Percentiles rank a stretch among this genome's conserved stretches.
Evolutionary conservation across 257 asterid genomes (phyloP).

Genomic region (Craterostigma plantagineum): DNA sequence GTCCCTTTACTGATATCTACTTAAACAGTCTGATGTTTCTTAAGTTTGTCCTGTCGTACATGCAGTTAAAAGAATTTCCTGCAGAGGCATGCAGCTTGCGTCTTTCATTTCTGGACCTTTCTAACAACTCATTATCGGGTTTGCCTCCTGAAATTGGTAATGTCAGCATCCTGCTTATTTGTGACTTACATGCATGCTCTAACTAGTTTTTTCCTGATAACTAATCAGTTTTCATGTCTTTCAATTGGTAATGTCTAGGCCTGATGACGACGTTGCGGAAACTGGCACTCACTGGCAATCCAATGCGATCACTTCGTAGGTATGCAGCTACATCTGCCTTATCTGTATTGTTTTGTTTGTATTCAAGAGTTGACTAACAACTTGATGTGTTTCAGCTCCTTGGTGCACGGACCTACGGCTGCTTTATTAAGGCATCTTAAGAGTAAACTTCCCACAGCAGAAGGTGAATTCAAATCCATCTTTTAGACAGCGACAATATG

Average conservation of each 20-base stretch:
- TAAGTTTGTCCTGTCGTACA: conserved; percentile 9
- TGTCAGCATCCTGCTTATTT: conserved; percentile 23
- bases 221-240: not conserved
- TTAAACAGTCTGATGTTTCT: not conserved
- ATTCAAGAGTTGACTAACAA: conserved; percentile 9
- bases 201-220: too few relatives aligned
- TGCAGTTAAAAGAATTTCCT: conserved; percentile 84
- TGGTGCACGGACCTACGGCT: conserved; percentile 80
- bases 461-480: conserved; percentile 38
- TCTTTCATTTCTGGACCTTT: conserved; percentile 74
- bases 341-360: conserved; percentile 9
- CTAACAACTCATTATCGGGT: conserved; percentile 83
- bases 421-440: conserved; percentile 67
- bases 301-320: conserved; percentile 88
- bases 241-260: conserved; percentile 28
- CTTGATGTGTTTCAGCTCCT: conserved; percentile 39
- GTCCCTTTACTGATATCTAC: conserved; percentile 4
- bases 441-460: conserved; percentile 78
- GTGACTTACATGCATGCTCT: not conserved
- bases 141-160: conserved; percentile 93
- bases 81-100: conserved; percentile 78
- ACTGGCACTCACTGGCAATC: conserved; percentile 83
- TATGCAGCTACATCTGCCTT: conserved; percentile 15
- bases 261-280: conserved; percentile 84
- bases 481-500: conserved; percentile 3